These are phyloP conservation scores for Chaetomium sp. DNA, from an alignment of 2,329 filamentous ascomycete genomes.

Conservation along the genomic window DNA sequence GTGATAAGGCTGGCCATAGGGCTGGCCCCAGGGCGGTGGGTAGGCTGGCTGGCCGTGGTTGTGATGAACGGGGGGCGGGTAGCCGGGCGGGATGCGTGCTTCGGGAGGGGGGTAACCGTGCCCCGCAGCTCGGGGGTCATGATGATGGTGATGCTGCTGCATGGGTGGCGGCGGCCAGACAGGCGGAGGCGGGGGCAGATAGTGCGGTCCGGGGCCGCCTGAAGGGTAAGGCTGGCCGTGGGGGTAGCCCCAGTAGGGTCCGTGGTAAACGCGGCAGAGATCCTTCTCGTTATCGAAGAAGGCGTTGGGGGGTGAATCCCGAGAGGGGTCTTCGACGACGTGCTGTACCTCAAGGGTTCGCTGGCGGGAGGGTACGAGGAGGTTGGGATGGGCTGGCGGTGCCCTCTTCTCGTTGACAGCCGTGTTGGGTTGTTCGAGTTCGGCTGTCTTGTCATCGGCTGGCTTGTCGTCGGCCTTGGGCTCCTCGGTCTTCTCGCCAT, in stretches of 20 bases:
- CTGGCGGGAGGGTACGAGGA: constrained; percentile 42
- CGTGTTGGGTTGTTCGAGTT: constrained; percentile 7
- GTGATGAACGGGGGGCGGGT: neutral
- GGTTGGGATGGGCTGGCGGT: constrained; percentile 30
- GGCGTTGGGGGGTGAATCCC: constrained; percentile 53
- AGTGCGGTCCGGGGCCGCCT: constrained; percentile 21
- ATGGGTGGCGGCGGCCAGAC: too few relatives aligned
- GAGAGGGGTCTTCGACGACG: constrained; percentile 40
- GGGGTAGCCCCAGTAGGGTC: constrained; percentile 48
- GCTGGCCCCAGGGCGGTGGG: constrained; percentile 3
- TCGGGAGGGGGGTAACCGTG: constrained; percentile 32
- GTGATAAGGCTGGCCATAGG: neutral
- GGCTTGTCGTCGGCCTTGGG: neutral
- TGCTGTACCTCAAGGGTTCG: constrained; percentile 51
- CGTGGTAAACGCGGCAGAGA: constrained; percentile 52
- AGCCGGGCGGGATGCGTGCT: constrained; percentile 17
- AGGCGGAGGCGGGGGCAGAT: constrained; percentile 32
- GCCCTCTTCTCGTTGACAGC: constrained; percentile 25
- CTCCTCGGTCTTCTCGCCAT: constrained; percentile 7
- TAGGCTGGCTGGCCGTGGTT: neutral
- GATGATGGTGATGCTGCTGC: too few relatives aligned
- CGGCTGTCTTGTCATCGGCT: neutral
- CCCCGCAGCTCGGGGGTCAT: neutral
- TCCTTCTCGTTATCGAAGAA: constrained; percentile 50
- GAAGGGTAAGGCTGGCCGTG: constrained; percentile 42